Evolutionary conservation across 768 basidiomycete species (phyloP).

Genomic region (Mycena floridula): DNA sequence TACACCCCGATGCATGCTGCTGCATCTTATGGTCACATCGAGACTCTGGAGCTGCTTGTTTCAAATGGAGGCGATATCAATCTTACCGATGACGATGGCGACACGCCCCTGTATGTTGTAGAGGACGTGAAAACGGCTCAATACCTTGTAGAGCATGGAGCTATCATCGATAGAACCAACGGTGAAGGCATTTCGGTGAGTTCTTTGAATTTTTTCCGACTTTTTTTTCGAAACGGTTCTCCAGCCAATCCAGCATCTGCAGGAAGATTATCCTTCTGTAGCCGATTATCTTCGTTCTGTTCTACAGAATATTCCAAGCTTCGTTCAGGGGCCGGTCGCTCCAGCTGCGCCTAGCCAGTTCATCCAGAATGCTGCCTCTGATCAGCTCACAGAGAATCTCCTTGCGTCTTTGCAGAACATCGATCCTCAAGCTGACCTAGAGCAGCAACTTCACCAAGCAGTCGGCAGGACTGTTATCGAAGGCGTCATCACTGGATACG

Average conservation of each 20-base stretch:
- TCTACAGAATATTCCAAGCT: not conserved
- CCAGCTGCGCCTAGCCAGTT: not conserved
- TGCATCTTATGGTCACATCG: conserved; percentile 61
- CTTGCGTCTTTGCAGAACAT: not conserved
- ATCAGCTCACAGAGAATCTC: not conserved
- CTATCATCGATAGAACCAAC: conserved; percentile 37
- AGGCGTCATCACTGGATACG: not conserved
- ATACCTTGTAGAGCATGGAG: conserved; percentile 56
- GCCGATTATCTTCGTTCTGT: conserved; percentile 31
- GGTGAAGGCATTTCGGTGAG: conserved; percentile 36
- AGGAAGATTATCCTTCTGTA: conserved; percentile 46
- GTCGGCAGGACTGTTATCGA: not conserved
- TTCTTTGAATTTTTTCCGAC: not conserved
- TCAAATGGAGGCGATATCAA: conserved; percentile 55
- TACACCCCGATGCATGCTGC: conserved; percentile 66
- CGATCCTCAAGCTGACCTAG: not conserved
- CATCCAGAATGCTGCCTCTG: not conserved
- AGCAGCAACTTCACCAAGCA: not conserved
- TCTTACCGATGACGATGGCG: conserved; percentile 56
- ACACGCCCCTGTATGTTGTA: conserved; percentile 63
- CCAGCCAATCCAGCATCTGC: conserved; percentile 36
- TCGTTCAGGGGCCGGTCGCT: not conserved
- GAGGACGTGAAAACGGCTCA: conserved; percentile 50
- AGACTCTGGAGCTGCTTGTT: conserved; percentile 51
- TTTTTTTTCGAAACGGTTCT: not conserved